A percentile compares a stretch with the other conserved stretches of the same genome.
Evolutionary conservation across 1,284 basidiomycete species (phyloP).

Genomic region (Puccinia triticina): DNA sequence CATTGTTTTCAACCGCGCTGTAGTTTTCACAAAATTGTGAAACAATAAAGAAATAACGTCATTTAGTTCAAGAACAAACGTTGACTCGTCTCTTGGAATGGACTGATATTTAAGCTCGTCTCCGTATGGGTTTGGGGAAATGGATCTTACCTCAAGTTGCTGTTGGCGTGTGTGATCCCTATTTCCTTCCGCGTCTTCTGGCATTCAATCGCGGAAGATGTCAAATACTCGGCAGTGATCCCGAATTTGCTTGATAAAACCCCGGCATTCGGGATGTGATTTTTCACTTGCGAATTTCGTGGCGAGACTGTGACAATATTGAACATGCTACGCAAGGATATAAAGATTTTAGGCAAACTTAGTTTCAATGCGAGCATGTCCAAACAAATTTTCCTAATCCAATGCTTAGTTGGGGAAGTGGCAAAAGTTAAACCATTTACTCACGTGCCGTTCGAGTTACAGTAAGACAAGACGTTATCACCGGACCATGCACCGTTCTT

Average conservation of each 20-base stretch:
- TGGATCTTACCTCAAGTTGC: slow-evolving; percentile 27
- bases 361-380: neutral
- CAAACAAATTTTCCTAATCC: neutral
- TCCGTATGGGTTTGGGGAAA: neutral
- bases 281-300: slow-evolving; percentile 37
- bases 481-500: slow-evolving; percentile 42
- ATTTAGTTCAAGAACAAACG: neutral
- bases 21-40: too few species aligned
- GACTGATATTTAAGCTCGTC: neutral
- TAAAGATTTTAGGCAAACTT: neutral
- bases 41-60: neutral
- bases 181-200: neutral
- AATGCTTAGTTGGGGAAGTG: too few species aligned
- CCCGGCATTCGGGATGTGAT: slow-evolving; percentile 40
- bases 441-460: slow-evolving; percentile 48
- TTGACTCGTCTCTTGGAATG: neutral
- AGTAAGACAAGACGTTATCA: slow-evolving; percentile 37
- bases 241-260: slow-evolving; percentile 34
- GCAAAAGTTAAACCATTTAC: neutral
- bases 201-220: slow-evolving; percentile 29
- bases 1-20: neutral
- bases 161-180: neutral
- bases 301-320: slow-evolving; percentile 39
- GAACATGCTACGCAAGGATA: slow-evolving; percentile 29
- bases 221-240: slow-evolving; percentile 46